phyloP scores from a whole-genome alignment of 768 basidiomycete species.

The Suillus sp. region DNA sequence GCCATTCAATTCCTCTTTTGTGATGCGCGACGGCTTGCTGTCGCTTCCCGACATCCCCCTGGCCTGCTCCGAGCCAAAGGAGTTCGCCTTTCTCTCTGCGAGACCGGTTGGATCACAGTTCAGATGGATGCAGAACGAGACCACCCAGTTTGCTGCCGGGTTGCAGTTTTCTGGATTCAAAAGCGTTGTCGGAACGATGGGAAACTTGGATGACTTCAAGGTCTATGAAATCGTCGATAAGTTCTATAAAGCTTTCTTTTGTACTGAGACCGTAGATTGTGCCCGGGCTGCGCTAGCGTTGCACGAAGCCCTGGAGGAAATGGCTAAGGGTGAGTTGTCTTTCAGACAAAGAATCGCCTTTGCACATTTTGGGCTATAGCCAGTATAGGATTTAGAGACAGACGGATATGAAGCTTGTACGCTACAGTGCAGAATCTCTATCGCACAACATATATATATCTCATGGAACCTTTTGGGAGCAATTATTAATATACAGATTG shows the following conservation, averaged over 20 bases:
- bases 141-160: constrained; percentile 27
- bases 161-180: constrained; percentile 26
- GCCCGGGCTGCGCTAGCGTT: constrained; percentile 13
- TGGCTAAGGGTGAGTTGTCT: background rate
- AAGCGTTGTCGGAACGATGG: constrained; percentile 28
- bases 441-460: background rate
- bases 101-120: constrained; percentile 7
- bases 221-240: background rate
- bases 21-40: constrained; percentile 9
- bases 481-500: background rate
- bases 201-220: constrained; percentile 14
- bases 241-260: constrained; percentile 11
- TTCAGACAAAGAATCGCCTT: constrained; percentile 9
- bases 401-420: background rate
- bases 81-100: constrained; percentile 24
- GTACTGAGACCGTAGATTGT: constrained; percentile 4
- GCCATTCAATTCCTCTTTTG: constrained; percentile 18
- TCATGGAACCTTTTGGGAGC: background rate
- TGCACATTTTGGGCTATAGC: constrained; percentile 13
- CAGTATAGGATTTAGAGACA: background rate
- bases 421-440: background rate
- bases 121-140: constrained; percentile 20
- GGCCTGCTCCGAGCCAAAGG: constrained; percentile 1
- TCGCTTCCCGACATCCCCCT: constrained; percentile 12
- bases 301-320: background rate